A percentile compares a stretch with the other conserved stretches of the same genome.
Evolutionary conservation across 2,329 filamentous ascomycete genomes (phyloP).

Genomic region (Pyrenophora teres): DNA sequence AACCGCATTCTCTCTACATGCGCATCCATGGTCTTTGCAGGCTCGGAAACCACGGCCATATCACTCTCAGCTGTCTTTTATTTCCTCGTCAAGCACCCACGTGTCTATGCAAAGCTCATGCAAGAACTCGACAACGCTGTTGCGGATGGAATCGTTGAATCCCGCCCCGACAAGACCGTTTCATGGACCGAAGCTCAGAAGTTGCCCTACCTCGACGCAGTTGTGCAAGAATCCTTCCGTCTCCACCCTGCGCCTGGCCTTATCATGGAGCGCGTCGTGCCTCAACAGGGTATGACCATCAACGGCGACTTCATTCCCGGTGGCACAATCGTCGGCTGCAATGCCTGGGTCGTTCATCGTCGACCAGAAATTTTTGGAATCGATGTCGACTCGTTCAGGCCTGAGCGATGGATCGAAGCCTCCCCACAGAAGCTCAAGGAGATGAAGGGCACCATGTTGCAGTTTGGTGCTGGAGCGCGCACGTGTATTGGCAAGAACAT

Average conservation of each 20-base stretch:
- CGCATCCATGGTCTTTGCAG: constrained; percentile 73
- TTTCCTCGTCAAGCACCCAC: constrained; percentile 68
- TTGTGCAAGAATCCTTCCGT: constrained; percentile 77
- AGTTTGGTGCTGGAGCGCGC: constrained; percentile 72
- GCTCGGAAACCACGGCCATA: constrained; percentile 80
- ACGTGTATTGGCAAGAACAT: constrained; percentile 68
- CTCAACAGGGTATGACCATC: constrained; percentile 66
- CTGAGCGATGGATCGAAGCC: constrained; percentile 68
- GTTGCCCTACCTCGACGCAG: constrained; percentile 76
- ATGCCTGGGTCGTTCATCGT: constrained; percentile 75
- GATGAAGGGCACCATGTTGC: constrained; percentile 73
- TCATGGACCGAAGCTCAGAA: constrained; percentile 72
- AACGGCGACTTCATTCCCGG: constrained; percentile 66
- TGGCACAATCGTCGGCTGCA: constrained; percentile 75
- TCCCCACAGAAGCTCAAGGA: constrained; percentile 62
- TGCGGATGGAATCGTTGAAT: constrained; percentile 53
- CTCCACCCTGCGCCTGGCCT: constrained; percentile 75
- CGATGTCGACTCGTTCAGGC: constrained; percentile 68
- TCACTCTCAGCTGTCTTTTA: constrained; percentile 74
- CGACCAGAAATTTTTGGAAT: constrained; percentile 69
- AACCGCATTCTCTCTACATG: constrained; percentile 71
- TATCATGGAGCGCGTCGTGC: constrained; percentile 74
- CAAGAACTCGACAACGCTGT: constrained; percentile 67
- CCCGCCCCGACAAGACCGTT: constrained; percentile 60
- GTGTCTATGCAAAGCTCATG: constrained; percentile 60